Percentiles rank a stretch among this genome's conserved stretches.
Conservation (phyloP, 495 filamentous ascomycete species). For the Rhypophila decipiens region DNA sequence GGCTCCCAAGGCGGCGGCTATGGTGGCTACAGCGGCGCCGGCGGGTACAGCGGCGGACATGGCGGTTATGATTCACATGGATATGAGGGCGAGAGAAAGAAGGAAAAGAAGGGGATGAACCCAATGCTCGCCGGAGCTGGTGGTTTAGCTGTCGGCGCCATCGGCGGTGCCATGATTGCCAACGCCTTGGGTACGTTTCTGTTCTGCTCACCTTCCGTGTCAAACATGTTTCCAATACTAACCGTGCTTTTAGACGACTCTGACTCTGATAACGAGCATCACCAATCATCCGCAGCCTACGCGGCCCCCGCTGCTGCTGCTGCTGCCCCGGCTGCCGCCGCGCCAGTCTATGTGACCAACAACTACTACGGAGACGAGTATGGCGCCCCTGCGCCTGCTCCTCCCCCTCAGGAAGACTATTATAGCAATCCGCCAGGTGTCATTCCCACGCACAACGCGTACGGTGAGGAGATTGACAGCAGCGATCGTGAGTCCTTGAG, state of each 20-base stretch:
- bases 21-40: slow-evolving; percentile 10
- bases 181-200: slow-evolving; percentile 45
- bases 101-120: slow-evolving; percentile 33
- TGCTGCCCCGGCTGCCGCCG: neutral
- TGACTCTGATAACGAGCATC: slow-evolving; percentile 19
- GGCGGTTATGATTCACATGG: slow-evolving; percentile 19
- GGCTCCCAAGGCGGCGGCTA: slow-evolving; percentile 9
- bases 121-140: slow-evolving; percentile 45
- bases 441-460: slow-evolving; percentile 10
- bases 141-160: slow-evolving; percentile 50
- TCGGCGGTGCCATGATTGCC: slow-evolving; percentile 50
- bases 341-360: slow-evolving; percentile 19
- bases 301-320: neutral
- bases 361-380: slow-evolving; percentile 23
- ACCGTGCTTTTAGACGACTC: slow-evolving; percentile 15
- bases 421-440: slow-evolving; percentile 16
- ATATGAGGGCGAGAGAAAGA: slow-evolving; percentile 34
- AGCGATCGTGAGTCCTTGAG: slow-evolving; percentile 35
- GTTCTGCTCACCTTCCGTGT: neutral
- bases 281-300: neutral
- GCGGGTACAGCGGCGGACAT: slow-evolving; percentile 20
- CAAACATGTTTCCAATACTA: neutral
- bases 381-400: no score
- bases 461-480: slow-evolving; percentile 30
- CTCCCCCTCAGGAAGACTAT: slow-evolving; percentile 12